Percentiles rank a stretch among this genome's conserved stretches.
Conservation (phyloP, 352 stramenopile genomes). For the Pythium dissotocum region DNA sequence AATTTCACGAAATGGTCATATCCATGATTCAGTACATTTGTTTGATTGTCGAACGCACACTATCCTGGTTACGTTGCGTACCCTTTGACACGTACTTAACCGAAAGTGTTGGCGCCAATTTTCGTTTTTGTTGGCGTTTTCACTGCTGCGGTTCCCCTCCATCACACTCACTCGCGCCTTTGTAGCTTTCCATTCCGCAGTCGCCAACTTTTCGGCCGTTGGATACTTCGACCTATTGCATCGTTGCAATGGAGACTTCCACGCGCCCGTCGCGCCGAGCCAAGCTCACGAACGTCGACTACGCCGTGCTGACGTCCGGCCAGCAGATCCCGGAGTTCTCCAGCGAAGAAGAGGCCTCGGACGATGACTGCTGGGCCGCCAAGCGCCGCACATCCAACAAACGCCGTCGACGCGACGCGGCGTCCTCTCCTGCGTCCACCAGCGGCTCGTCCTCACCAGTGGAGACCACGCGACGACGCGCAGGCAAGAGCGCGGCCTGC, state of each 20-base stretch:
- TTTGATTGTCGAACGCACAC: neutral
- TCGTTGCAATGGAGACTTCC: constrained; percentile 5
- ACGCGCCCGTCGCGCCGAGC: constrained; percentile 56
- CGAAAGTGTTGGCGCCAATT: constrained; percentile 3
- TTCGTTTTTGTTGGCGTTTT: constrained; percentile 6
- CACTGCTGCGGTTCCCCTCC: neutral
- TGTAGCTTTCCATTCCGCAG: constrained; percentile 3
- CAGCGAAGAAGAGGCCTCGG: constrained; percentile 55
- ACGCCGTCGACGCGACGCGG: constrained; percentile 1
- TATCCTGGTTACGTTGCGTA: neutral
- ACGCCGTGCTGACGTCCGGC: constrained; percentile 72
- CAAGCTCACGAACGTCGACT: constrained; percentile 78
- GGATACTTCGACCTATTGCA: neutral
- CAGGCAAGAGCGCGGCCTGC: constrained; percentile 32
- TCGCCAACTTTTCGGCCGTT: neutral
- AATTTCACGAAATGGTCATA: constrained; percentile 20
- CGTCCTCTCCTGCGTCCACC: neutral
- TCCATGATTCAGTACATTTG: neutral
- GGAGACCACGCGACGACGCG: neutral
- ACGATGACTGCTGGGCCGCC: constrained; percentile 39
- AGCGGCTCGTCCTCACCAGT: neutral
- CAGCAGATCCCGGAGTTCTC: constrained; percentile 85
- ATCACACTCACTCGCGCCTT: neutral
- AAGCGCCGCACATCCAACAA: constrained; percentile 1
- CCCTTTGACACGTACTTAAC: neutral